A percentile compares a stretch with the other conserved stretches of the same genome.
These are phyloP conservation scores for Ascochyta koolunga DNA, from an alignment of 2,329 filamentous ascomycete species.

Conservation along the genomic window DNA sequence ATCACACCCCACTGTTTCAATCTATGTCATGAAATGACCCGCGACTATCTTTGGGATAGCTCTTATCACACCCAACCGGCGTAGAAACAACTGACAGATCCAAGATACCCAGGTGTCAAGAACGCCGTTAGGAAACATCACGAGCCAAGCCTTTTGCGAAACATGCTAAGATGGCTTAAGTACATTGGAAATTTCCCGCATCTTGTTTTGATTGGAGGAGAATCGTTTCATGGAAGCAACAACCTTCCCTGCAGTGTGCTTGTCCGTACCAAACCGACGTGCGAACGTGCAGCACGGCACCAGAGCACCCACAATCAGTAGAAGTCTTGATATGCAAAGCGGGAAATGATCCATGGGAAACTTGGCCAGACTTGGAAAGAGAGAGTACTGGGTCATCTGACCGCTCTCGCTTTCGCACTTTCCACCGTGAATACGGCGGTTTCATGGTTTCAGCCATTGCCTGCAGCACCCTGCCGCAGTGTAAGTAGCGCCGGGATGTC, in stretches of 20 bases:
- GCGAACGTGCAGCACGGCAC: not conserved
- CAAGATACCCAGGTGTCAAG: too few relatives aligned
- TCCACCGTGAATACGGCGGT: not conserved
- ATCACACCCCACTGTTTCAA: slow-evolving; percentile 8
- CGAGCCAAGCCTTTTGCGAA: slow-evolving; percentile 15
- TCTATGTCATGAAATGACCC: not conserved
- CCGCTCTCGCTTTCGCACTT: not conserved
- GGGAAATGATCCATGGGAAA: slow-evolving; percentile 1
- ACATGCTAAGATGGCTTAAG: slow-evolving; percentile 15
- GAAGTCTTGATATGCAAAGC: not conserved
- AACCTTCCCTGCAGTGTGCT: not conserved
- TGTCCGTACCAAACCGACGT: not conserved
- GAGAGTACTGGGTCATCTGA: not conserved
- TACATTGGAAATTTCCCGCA: not conserved
- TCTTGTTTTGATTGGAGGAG: slow-evolving; percentile 13
- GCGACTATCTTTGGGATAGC: slow-evolving; percentile 2
- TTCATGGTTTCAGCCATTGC: slow-evolving; percentile 14
- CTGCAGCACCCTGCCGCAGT: slow-evolving; percentile 2
- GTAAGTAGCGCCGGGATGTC: slow-evolving; percentile 17
- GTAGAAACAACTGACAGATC: slow-evolving; percentile 1
- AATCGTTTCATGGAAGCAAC: slow-evolving; percentile 9
- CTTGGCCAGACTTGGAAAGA: not conserved
- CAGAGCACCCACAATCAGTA: not conserved
- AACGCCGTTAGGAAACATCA: not conserved
- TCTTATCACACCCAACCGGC: not conserved